Conservation (phyloP, 2,329 filamentous ascomycete genomes). For the Calonectria multiphialidica region DNA sequence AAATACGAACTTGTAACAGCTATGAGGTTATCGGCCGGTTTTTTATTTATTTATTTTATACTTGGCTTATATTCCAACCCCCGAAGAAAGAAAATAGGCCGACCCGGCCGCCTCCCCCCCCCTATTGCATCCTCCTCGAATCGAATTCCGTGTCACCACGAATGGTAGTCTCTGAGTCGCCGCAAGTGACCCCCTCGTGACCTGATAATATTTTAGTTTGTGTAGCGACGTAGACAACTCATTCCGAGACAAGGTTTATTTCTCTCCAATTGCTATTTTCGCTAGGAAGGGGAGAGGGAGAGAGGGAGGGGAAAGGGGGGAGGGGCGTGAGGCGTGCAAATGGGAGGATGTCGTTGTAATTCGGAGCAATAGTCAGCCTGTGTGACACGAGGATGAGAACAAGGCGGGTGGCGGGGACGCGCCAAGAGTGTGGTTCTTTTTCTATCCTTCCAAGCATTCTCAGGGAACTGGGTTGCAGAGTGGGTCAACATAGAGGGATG, state of each 20-base stretch:
- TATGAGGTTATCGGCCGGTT: neutral
- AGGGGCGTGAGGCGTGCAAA: neutral
- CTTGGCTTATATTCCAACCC: too few relatives aligned
- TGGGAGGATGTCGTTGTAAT: neutral
- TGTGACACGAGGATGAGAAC: neutral
- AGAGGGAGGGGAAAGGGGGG: neutral
- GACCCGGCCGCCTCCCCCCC: neutral
- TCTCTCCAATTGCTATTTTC: neutral
- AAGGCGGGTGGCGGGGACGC: neutral
- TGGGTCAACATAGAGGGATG: neutral
- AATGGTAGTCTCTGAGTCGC: neutral
- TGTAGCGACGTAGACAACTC: neutral
- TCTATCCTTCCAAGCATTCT: neutral
- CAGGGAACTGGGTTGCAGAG: neutral
- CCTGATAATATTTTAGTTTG: neutral
- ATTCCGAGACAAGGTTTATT: neutral
- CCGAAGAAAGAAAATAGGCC: too few relatives aligned
- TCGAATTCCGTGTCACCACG: neutral
- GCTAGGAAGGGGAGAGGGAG: neutral
- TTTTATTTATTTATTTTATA: neutral
- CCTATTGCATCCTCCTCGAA: neutral
- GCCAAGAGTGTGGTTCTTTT: neutral
- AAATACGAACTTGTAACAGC: neutral
- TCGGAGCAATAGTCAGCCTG: neutral
- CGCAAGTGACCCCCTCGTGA: slow-evolving; percentile 2